Evolutionary conservation across 768 basidiomycete genomes (phyloP), one percentile per base, ranked within the genome.

Genomic region (Tylopilus plumbeoviolaceoides): DNA sequence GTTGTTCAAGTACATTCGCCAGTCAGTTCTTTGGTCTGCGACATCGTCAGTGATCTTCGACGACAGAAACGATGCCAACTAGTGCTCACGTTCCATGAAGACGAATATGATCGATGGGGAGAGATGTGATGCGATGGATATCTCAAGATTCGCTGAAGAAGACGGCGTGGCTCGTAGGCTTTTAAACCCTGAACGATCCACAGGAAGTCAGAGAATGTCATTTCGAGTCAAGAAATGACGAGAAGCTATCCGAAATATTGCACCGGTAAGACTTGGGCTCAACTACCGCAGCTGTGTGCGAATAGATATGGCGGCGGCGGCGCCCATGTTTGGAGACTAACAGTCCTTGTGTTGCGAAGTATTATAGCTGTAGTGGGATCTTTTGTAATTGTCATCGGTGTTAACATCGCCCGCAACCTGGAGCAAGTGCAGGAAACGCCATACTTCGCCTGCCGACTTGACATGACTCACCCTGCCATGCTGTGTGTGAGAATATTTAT

Each of bases 1-100:
- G 59, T 68, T 68, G 48, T 68, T 68, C 28, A 68, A 42, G 38
- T 59, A 53, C 66, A 68, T 57, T 17, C 66, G 43, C 65, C 65
- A 67, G 53, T 66, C 63, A 36, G 35, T 65, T 44, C 27, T 56
- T 54, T 43, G 55, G 18, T 47, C 64, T 65, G 47, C n/a, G 44
- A 10, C 17, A 33, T n/a, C 1, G 12, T 65, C 38, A 60, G 51
- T 30, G n/a, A 51, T 12, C 41, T 10, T 47, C 15, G 27, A 21
- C 23, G 14, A 12, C 4, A 27, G 40, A 50, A 28, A 38, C 18
- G 3, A 12, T 25, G 21, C 11, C 18, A 50, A 10, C 3, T 17
- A 47, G 21, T 30, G 47, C 64, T 54, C 51, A 65, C 63, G 36
- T 0, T 63, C 53, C 55, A 65, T 65, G 5, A 56, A 44, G 44